Evolutionary conservation across 2,329 filamentous ascomycete genomes (phyloP).

Genomic region (Penicillium sp.): DNA sequence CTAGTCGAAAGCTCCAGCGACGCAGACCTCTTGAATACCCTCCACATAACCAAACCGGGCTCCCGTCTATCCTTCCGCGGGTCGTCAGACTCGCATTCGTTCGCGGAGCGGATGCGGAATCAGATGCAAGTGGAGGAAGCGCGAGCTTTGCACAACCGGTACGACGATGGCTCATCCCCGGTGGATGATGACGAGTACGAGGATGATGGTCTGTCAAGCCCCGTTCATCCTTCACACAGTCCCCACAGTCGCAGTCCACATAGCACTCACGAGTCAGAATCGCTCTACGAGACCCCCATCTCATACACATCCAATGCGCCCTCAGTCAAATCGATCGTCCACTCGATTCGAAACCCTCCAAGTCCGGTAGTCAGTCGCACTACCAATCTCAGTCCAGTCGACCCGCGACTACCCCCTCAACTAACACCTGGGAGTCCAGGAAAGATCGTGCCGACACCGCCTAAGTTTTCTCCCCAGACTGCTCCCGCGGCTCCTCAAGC

Average conservation of each 20-base stretch:
- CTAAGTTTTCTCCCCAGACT: constrained; percentile 7
- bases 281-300: constrained; percentile 27
- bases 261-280: constrained; percentile 12
- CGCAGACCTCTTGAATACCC: constrained; percentile 38
- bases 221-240: constrained; percentile 12
- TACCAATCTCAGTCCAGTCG: constrained; percentile 24
- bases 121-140: constrained; percentile 56
- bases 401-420: constrained; percentile 25
- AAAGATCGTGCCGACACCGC: constrained; percentile 9
- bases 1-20: constrained; percentile 38
- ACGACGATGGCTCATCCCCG: constrained; percentile 33
- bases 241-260: constrained; percentile 10
- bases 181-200: constrained; percentile 18
- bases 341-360: constrained; percentile 29
- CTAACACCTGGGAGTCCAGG: constrained; percentile 22
- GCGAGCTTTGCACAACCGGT: constrained; percentile 48
- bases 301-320: constrained; percentile 26
- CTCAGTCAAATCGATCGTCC: constrained; percentile 25
- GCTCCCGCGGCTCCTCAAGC: constrained; percentile 7
- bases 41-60: constrained; percentile 29
- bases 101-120: constrained; percentile 49
- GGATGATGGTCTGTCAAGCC: constrained; percentile 15
- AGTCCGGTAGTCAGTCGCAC: constrained; percentile 20
- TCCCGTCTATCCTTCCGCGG: constrained; percentile 42
- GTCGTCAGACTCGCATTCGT: constrained; percentile 44